Percentiles rank a stretch among this genome's conserved stretches.
These are phyloP conservation scores for Parasitella parasitica DNA, from an alignment of 371 early-diverging fungal species.

Conservation along the genomic window DNA sequence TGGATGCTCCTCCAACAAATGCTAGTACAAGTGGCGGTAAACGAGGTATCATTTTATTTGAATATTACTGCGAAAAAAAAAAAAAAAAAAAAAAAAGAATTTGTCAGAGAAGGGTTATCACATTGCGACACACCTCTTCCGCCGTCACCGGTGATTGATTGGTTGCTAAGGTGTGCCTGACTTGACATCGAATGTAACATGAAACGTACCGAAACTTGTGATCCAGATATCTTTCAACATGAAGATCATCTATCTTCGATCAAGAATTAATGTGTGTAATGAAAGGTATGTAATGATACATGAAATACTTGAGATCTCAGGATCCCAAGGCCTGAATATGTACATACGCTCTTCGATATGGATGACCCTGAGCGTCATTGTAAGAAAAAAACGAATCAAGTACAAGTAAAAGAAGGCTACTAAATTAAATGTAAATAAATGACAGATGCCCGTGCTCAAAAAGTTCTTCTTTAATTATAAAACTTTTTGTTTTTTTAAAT, in stretches of 20 bases:
- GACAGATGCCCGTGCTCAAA: not conserved
- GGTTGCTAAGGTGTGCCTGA: not conserved
- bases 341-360: too few relatives aligned
- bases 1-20: constrained; percentile 35
- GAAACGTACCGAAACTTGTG: too few relatives aligned
- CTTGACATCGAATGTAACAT: too few relatives aligned
- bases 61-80: not conserved
- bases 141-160: not conserved
- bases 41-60: constrained; percentile 39
- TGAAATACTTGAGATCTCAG: too few relatives aligned
- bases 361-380: too few relatives aligned
- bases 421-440: too few relatives aligned
- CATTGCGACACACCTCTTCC: not conserved
- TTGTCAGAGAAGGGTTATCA: not conserved
- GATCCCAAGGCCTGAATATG: too few relatives aligned
- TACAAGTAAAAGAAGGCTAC: not conserved
- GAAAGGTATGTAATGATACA: not conserved
- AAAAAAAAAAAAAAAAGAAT: not conserved
- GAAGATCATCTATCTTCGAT: too few relatives aligned
- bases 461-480: not conserved
- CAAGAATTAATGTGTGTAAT: too few relatives aligned
- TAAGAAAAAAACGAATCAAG: not conserved
- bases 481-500: not conserved
- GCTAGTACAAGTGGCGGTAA: constrained; percentile 45
- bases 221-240: not conserved